Percentiles rank a stretch among this genome's conserved stretches.
Conservation (phyloP, 768 basidiomycete genomes). For the Lactarius sp. region DNA sequence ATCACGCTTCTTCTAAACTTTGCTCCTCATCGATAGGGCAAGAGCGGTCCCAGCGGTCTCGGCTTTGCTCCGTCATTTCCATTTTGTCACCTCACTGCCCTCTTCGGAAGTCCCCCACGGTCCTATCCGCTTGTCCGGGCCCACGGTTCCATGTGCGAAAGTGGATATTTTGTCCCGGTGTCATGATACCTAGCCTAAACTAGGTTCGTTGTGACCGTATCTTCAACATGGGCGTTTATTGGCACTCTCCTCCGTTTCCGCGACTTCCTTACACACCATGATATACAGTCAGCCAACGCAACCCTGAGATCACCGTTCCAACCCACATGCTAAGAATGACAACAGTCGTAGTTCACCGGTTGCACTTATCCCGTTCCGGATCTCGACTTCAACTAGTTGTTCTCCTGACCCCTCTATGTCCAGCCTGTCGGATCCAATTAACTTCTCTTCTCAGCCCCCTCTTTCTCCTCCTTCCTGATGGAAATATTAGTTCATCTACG, state of each 20-base stretch:
- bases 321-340: slow-evolving; percentile 12
- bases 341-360: slow-evolving; percentile 6
- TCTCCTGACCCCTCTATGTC: slow-evolving; percentile 24
- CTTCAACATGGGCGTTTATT: slow-evolving; percentile 22
- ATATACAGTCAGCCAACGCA: slow-evolving; percentile 21
- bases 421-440: slow-evolving; percentile 22
- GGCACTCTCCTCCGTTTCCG: slow-evolving; percentile 17
- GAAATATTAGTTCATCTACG: slow-evolving; percentile 26
- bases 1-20: slow-evolving; percentile 26
- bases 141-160: slow-evolving; percentile 20
- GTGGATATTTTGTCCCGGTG: slow-evolving; percentile 17
- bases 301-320: slow-evolving; percentile 24
- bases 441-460: slow-evolving; percentile 25
- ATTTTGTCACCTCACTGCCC: slow-evolving; percentile 21
- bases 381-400: slow-evolving; percentile 14
- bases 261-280: slow-evolving; percentile 21
- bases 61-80: slow-evolving; percentile 17
- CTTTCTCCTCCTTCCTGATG: slow-evolving; percentile 26
- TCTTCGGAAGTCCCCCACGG: slow-evolving; percentile 21
- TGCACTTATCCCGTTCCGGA: slow-evolving; percentile 19
- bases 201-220: slow-evolving; percentile 24
- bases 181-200: slow-evolving; percentile 21
- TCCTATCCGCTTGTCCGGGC: slow-evolving; percentile 25
- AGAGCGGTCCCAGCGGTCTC: slow-evolving; percentile 21
- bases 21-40: slow-evolving; percentile 26